Evolutionary conservation across 2,329 filamentous ascomycete species (phyloP).

Genomic region (Pyrenophora graminea): DNA sequence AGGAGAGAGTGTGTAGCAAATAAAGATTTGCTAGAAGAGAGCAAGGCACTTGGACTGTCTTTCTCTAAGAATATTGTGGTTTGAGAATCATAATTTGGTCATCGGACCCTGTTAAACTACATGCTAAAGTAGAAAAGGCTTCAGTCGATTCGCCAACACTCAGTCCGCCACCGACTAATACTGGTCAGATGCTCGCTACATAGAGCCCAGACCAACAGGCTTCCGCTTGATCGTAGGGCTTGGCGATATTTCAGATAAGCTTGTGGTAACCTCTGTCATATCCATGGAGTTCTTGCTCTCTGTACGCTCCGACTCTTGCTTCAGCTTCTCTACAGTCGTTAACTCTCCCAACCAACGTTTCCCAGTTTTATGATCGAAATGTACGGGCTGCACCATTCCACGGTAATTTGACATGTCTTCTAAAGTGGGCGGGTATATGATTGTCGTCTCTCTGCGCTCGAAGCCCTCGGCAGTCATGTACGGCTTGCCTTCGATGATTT

Average conservation of each 20-base stretch:
- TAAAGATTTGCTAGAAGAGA: too few relatives aligned
- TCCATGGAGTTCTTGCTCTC: constrained; percentile 9
- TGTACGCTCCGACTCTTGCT: constrained; percentile 10
- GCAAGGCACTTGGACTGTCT: too few relatives aligned
- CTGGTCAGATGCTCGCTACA: background rate
- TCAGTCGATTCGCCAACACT: background rate
- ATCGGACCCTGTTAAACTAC: background rate
- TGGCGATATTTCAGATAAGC: constrained; percentile 13
- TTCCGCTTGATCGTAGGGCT: constrained; percentile 19
- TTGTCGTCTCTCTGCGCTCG: constrained; percentile 50
- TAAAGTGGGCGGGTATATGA: constrained; percentile 52
- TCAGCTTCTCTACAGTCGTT: constrained; percentile 27
- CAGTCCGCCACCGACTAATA: background rate
- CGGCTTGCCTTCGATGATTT: constrained; percentile 47
- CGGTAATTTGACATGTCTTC: constrained; percentile 39
- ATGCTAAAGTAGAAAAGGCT: constrained; percentile 2
- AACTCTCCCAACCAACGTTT: constrained; percentile 30
- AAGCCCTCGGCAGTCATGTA: constrained; percentile 48
- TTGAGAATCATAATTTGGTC: background rate
- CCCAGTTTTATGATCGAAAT: constrained; percentile 39
- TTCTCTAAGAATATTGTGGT: too few relatives aligned
- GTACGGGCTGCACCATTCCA: constrained; percentile 34
- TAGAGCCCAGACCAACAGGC: constrained; percentile 12
- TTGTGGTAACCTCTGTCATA: constrained; percentile 16
- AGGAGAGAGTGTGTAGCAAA: background rate